phyloP scores from a whole-genome alignment of 257 asterid species.

The Ilex asprella region DNA sequence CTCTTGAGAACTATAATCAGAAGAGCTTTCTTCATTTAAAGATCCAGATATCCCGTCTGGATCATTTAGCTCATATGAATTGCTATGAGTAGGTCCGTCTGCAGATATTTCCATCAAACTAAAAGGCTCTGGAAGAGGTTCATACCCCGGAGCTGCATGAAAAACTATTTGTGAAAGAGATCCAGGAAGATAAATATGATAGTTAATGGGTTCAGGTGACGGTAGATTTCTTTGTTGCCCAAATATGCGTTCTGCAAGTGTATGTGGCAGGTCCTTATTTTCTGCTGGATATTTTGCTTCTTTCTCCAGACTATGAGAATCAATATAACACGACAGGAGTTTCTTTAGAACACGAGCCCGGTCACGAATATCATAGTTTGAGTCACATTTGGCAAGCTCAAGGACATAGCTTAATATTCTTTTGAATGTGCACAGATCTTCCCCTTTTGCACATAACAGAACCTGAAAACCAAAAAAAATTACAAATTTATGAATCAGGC shows the following conservation, averaged over 20 bases:
- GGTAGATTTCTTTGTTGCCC: constrained; percentile 45
- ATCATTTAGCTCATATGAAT: constrained; percentile 45
- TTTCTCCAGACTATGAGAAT: constrained; percentile 26
- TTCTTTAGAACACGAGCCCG: constrained; percentile 73
- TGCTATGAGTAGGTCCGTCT: constrained; percentile 28
- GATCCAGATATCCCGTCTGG: constrained; percentile 64
- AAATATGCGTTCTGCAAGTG: constrained; percentile 56
- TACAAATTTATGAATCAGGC: constrained; percentile 8
- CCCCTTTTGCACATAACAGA: constrained; percentile 55
- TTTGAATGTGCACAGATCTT: constrained; percentile 34
- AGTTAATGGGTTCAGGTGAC: constrained; percentile 44
- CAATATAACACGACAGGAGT: constrained; percentile 40
- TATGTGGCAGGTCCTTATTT: constrained; percentile 27
- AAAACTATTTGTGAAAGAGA: constrained; percentile 95
- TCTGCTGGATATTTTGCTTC: constrained; percentile 35
- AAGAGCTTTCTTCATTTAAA: constrained; percentile 60
- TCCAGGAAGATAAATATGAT: constrained; percentile 89
- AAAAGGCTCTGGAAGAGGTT: constrained; percentile 91
- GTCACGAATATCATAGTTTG: constrained; percentile 85
- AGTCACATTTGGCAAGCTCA: constrained; percentile 80
- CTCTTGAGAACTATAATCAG: constrained; percentile 64
- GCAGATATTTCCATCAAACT: constrained; percentile 37
- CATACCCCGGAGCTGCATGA: constrained; percentile 99
- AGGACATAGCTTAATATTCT: constrained; percentile 50
- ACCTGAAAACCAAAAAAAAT: constrained; percentile 42